Conservation (phyloP, 345 rosid species). For the Turritis glabra region DNA sequence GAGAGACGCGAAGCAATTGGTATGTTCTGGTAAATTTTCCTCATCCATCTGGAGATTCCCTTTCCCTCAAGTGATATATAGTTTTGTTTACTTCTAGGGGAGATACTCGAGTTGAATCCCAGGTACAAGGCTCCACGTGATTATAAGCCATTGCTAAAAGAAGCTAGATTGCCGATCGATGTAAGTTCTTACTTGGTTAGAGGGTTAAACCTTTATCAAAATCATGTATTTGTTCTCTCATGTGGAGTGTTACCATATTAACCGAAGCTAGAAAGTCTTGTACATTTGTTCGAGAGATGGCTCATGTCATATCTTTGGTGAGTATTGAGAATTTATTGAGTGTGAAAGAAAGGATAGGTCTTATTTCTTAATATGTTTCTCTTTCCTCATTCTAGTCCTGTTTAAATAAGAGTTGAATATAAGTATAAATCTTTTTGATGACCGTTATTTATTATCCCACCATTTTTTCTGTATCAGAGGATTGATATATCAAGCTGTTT, state of each 20-base stretch:
- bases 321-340: not conserved
- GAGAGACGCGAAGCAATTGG: slow-evolving; percentile 84
- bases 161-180: slow-evolving; percentile 72
- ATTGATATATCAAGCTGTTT: not conserved
- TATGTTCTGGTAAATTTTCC: slow-evolving; percentile 29
- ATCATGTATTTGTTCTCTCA: slow-evolving; percentile 11
- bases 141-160: slow-evolving; percentile 82
- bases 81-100: slow-evolving; percentile 55
- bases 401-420: not conserved
- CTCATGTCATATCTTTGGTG: not conserved
- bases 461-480: not conserved
- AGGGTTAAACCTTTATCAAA: not conserved
- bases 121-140: slow-evolving; percentile 81
- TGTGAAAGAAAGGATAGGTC: not conserved
- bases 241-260: not conserved
- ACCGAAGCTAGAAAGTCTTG: slow-evolving; percentile 10
- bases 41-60: not conserved
- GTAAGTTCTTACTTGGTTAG: slow-evolving; percentile 49
- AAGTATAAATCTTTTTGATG: not conserved
- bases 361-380: not conserved
- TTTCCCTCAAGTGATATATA: slow-evolving; percentile 7
- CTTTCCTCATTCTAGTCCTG: not conserved
- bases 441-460: not conserved
- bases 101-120: slow-evolving; percentile 78
- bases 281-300: not conserved